Evolutionary conservation across 768 basidiomycete species (phyloP), one percentile per base, ranked within the genome.

Genomic region (Russula lepida): DNA sequence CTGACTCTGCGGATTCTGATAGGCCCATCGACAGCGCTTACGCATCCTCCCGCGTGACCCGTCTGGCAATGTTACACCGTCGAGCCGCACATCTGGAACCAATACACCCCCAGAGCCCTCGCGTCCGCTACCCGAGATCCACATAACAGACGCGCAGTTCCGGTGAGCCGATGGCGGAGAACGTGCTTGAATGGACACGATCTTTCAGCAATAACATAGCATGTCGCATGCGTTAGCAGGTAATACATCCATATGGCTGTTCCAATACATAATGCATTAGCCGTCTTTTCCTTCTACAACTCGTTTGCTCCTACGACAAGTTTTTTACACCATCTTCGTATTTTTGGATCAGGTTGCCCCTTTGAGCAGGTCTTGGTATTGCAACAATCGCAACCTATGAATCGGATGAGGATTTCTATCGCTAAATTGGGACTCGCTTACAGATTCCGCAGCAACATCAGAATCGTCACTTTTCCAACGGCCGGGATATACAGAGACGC

Each of bases 401-500:
- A 52, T 7, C 4, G 35, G 49, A 59, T 63, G 6, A 64, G 55
- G 2, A 2, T 6, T 15, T 27, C n/a, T 21, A 17, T 35, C 17
- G 15, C 35, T 37, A 17, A 12, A 37, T 3, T 3, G 27, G 4
- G 41, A 12, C 0, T 5, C 9, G 77, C 92, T 70, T 71, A 94
- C 89, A 99, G 70, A 71, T 99, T 99, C 50, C 95, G 83, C 69
- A 97, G 81, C n/a, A 99, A 80, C 92, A 99, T 95, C 70, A 95
- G 77, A 66, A 98, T 97, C 1, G 97, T 99, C 59, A 97, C 89
- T 75, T 95, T 97, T 21, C 97, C 97, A n/a, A 99, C 92, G 6
- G 92, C 87, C 9, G 95, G 94, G 64, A 98, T 80, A 72, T 98
- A 98, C 60, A 99, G 78, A 15, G 93, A 92, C 12, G 94, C 95